Evolutionary conservation across 306 rosid genomes (phyloP), one percentile per base, ranked within the genome.

Genomic region (Lathyrus tuberosus): DNA sequence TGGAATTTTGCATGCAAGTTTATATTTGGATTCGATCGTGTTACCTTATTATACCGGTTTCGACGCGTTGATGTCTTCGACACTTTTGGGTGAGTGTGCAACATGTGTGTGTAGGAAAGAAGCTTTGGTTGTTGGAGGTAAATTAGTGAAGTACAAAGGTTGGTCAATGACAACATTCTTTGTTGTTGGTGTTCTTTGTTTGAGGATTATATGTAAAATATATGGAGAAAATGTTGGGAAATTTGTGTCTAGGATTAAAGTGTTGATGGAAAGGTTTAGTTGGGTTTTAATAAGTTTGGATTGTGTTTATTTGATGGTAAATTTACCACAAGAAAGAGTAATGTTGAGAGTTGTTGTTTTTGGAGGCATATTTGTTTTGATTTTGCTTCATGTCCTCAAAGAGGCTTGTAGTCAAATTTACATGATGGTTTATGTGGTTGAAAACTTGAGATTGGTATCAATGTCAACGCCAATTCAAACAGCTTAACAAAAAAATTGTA

Each of bases 1-100:
- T 2, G 98, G 95, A n/a, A 83, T 94, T 73, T 60, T 94, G 44
- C 98, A 94, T 65, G 96, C 98, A 11, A 87, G 96, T 73, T 14
- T 94, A 40, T 88, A 87, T 66, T 77, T 90, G 57, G 97, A 94
- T 42, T 80, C 86, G 38, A 20, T 94, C 49, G 67, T 94, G 68
- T 30, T 94, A 42, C 98, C 98, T 37, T 94, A 88, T 41, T 90
- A 90, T 35, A 90, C 98, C 17, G 98, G 97, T 18, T 65, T 79
- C 48, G 96, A 94, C 65, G 98, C 97, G 13, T 66, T 84, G 12
- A 20, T 78, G 53, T 69, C 79, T 10, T 90, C 97, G 7, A 78
- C 78, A 4, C 79, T 88, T 69, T 87, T 97, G 12, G 96, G 97
- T 48, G 96, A 83, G 84, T 91, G 97, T 41, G 73, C 67, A 2